Conservation (phyloP, 2,329 filamentous ascomycete genomes). For the Pestalotiopsis sp. region DNA sequence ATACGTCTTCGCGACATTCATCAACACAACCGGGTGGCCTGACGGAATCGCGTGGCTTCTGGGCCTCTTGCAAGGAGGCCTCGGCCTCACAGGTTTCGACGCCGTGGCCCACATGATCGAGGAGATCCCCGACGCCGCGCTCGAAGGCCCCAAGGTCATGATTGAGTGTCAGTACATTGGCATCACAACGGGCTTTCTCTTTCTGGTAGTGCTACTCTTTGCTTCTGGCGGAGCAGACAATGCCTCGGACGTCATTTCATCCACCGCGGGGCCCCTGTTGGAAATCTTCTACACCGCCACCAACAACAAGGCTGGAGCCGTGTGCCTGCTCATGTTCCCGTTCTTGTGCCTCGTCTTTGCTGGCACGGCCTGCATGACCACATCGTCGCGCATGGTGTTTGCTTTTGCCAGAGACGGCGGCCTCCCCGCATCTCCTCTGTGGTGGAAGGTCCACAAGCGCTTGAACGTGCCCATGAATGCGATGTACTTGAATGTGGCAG, state of each 20-base stretch:
- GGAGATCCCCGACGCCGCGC: slow-evolving; percentile 52
- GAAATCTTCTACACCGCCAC: slow-evolving; percentile 66
- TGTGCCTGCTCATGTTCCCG: slow-evolving; percentile 66
- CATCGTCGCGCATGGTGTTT: slow-evolving; percentile 64
- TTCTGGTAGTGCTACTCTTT: slow-evolving; percentile 64
- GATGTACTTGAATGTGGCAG: slow-evolving; percentile 56
- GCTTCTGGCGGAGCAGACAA: slow-evolving; percentile 57
- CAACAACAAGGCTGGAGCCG: slow-evolving; percentile 57
- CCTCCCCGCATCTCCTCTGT: slow-evolving; percentile 47
- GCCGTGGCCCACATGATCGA: slow-evolving; percentile 56
- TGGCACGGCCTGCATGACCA: slow-evolving; percentile 64
- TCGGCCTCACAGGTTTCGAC: slow-evolving; percentile 52
- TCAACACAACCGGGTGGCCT: slow-evolving; percentile 70
- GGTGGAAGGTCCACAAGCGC: slow-evolving; percentile 47
- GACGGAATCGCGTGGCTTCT: slow-evolving; percentile 62
- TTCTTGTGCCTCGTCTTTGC: slow-evolving; percentile 65
- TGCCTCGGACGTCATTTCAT: slow-evolving; percentile 45
- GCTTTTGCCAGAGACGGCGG: slow-evolving; percentile 69
- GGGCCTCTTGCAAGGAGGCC: slow-evolving; percentile 52
- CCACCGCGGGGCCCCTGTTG: slow-evolving; percentile 57
- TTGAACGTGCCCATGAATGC: slow-evolving; percentile 68
- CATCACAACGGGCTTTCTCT: slow-evolving; percentile 61
- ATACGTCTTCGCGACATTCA: slow-evolving; percentile 68
- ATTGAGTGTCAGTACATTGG: slow-evolving; percentile 63
- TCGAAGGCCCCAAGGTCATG: slow-evolving; percentile 27